These are phyloP conservation scores for Leccinum barrowsii DNA, from an alignment of 768 basidiomycete species.

Conservation along the genomic window DNA sequence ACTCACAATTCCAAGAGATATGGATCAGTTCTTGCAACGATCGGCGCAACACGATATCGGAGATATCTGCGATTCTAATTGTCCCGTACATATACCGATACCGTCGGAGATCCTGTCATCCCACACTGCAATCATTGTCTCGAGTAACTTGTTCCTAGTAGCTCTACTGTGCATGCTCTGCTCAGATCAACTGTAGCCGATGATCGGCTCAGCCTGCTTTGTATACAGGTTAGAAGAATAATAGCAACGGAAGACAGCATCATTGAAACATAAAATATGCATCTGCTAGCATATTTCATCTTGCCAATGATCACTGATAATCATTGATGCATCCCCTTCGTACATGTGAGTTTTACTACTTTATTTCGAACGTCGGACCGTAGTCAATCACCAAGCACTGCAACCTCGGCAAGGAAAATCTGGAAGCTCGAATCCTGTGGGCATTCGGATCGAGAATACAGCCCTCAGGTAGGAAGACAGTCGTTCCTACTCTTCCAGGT, in stretches of 20 bases:
- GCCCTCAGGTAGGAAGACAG: no score
- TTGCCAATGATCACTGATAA: neutral
- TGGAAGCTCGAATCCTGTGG: neutral
- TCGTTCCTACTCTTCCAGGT: no score
- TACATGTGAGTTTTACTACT: neutral
- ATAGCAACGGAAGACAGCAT: no score
- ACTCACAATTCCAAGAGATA: neutral
- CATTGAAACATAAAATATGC: no score
- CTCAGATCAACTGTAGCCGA: no score
- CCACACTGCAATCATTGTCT: no score
- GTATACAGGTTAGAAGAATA: no score
- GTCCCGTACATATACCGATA: neutral
- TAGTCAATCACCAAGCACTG: neutral
- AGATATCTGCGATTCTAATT: neutral
- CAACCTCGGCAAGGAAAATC: neutral
- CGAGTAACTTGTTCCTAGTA: no score
- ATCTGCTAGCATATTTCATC: neutral
- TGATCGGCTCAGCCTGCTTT: no score
- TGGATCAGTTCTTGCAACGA: neutral
- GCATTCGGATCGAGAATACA: neutral
- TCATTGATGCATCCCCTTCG: neutral
- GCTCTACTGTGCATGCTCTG: no score
- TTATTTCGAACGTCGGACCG: neutral
- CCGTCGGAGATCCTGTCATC: neutral
- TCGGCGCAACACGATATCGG: neutral